phyloP scores from a whole-genome alignment of 139 green algal species.

The Desmodesmus armatus region DNA sequence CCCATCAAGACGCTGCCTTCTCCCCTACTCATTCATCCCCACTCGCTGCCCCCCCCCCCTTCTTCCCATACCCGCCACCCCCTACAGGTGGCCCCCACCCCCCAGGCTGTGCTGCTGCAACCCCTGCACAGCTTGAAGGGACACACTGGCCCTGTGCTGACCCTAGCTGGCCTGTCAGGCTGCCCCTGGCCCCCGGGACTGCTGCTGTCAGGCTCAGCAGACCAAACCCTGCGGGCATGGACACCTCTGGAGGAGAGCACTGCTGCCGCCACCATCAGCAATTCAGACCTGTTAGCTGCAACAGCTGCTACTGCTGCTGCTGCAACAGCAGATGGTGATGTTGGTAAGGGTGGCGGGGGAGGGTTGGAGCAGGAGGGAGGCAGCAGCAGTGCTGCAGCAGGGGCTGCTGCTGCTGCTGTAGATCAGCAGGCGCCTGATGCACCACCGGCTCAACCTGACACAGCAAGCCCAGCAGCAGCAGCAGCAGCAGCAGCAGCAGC shows the following conservation, averaged over 20 bases:
- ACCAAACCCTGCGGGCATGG: constrained; percentile 34
- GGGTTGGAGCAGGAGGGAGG: background rate
- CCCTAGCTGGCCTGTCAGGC: background rate
- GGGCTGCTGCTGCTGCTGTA: background rate
- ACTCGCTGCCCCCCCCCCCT: too few relatives aligned
- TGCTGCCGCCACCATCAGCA: background rate
- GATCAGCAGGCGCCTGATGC: background rate
- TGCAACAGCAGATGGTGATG: background rate
- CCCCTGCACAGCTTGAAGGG: background rate
- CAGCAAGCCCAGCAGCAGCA: background rate
- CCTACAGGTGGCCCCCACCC: too few relatives aligned
- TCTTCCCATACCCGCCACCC: too few relatives aligned
- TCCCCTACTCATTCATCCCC: background rate
- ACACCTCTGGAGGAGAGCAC: background rate
- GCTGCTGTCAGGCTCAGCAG: constrained; percentile 25
- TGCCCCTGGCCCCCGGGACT: background rate
- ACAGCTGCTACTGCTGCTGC: background rate
- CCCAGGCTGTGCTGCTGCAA: background rate
- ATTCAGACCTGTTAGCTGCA: background rate
- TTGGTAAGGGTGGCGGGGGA: background rate
- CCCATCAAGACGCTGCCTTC: background rate
- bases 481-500: background rate
- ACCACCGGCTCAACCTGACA: background rate
- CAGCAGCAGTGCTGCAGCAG: background rate
- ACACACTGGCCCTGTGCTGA: background rate